phyloP scores from a whole-genome alignment of 1,284 basidiomycete species.

The Apiotrichum sp. region DNA sequence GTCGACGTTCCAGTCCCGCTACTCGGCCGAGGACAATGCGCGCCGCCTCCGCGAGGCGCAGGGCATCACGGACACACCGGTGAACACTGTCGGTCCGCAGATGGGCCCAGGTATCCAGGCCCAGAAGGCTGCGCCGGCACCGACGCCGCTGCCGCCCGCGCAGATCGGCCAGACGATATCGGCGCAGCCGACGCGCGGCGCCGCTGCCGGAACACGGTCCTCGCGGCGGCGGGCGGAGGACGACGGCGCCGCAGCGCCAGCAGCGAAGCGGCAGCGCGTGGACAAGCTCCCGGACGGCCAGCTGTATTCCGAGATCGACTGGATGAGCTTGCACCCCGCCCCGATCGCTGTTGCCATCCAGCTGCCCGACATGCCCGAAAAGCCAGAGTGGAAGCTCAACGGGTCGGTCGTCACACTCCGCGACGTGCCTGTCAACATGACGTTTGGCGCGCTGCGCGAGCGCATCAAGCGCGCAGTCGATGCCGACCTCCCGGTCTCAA shows the following conservation, averaged over 20 bases:
- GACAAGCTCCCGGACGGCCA: constrained; percentile 16
- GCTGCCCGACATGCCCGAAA: constrained; percentile 67
- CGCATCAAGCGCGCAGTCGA: constrained; percentile 70
- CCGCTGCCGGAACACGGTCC: constrained; percentile 14
- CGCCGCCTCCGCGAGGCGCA: constrained; percentile 81
- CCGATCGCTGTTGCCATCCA: constrained; percentile 77
- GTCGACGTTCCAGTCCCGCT: constrained; percentile 81
- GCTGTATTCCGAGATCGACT: constrained; percentile 54
- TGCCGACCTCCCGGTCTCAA: constrained; percentile 66
- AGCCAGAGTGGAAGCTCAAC: constrained; percentile 86
- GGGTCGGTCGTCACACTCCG: constrained; percentile 67
- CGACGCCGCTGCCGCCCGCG: constrained; percentile 36
- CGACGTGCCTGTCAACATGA: constrained; percentile 70
- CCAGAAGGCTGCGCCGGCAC: constrained; percentile 4
- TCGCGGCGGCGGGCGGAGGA: constrained; percentile 20
- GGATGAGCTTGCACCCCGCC: constrained; percentile 81
- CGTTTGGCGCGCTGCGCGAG: constrained; percentile 81
- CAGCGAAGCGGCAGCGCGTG: constrained; percentile 15
- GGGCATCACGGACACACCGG: constrained; percentile 22
- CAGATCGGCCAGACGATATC: constrained; percentile 43
- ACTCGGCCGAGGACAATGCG: constrained; percentile 91
- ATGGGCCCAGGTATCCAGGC: constrained; percentile 28
- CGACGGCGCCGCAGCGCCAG: constrained; percentile 14
- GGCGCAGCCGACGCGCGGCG: constrained; percentile 38
- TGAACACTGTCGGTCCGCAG: constrained; percentile 26